Percentiles rank a stretch among this genome's conserved stretches.
Conservation (phyloP, 768 basidiomycete species). For the Hypholoma fasciculare region DNA sequence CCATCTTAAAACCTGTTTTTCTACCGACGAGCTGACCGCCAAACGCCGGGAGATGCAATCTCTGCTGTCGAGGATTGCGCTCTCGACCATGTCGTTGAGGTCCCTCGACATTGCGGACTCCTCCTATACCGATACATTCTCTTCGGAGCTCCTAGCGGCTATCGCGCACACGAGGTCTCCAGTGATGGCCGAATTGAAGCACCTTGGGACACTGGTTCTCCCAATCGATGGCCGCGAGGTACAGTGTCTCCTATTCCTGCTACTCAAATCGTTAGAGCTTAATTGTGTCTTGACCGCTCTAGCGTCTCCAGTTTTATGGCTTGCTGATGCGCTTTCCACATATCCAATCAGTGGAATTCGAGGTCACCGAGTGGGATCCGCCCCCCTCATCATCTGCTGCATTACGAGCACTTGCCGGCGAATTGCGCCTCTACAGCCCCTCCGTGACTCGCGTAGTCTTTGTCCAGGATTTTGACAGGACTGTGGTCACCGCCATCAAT, state of each 20-base stretch:
- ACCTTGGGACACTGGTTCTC: slow-evolving; percentile 65
- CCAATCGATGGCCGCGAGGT: slow-evolving; percentile 60
- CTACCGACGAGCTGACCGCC: slow-evolving; percentile 43
- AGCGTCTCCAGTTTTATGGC: slow-evolving; percentile 67
- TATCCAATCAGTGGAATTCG: slow-evolving; percentile 60
- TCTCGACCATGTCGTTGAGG: slow-evolving; percentile 42
- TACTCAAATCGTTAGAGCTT: slow-evolving; percentile 2
- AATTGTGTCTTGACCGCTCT: slow-evolving; percentile 4
- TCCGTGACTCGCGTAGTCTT: slow-evolving; percentile 55
- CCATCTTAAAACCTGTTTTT: slow-evolving; percentile 70
- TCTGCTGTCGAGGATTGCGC: slow-evolving; percentile 46
- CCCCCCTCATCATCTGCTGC: slow-evolving; percentile 51
- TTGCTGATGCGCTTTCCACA: slow-evolving; percentile 51
- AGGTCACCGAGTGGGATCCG: slow-evolving; percentile 67
- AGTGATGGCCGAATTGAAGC: slow-evolving; percentile 42
- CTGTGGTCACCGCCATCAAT: slow-evolving; percentile 38
- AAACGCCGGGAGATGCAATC: slow-evolving; percentile 53
- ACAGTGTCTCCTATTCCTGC: slow-evolving; percentile 15
- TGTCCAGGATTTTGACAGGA: slow-evolving; percentile 63
- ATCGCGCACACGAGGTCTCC: slow-evolving; percentile 35
- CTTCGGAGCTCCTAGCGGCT: slow-evolving; percentile 48
- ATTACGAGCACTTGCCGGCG: slow-evolving; percentile 56
- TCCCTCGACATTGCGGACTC: slow-evolving; percentile 67
- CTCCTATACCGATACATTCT: slow-evolving; percentile 53
- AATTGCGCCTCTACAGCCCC: slow-evolving; percentile 62